These are phyloP conservation scores for Talaromyces sp. DNA, from an alignment of 2,329 filamentous ascomycete genomes.

Conservation along the genomic window DNA sequence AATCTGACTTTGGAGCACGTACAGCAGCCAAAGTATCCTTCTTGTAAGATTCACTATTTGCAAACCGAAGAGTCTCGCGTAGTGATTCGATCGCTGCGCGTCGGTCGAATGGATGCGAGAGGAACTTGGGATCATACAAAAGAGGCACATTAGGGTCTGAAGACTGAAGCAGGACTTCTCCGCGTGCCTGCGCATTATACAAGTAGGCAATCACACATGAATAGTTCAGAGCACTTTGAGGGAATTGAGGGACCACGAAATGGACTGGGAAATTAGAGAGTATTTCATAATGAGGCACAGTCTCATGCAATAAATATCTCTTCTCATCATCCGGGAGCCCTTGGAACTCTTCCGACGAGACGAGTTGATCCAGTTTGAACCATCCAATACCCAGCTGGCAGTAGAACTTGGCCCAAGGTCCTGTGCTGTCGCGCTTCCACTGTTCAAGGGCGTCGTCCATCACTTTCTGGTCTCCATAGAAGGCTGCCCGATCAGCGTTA, in stretches of 20 bases:
- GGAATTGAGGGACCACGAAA: slow-evolving; percentile 37
- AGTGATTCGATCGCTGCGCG: slow-evolving; percentile 47
- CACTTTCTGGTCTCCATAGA: slow-evolving; percentile 41
- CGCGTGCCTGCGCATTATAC: slow-evolving; percentile 52
- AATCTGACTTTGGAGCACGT: slow-evolving; percentile 42
- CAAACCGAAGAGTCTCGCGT: slow-evolving; percentile 40
- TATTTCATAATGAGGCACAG: slow-evolving; percentile 56
- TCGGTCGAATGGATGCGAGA: slow-evolving; percentile 52
- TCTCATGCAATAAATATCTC: slow-evolving; percentile 43
- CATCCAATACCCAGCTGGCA: slow-evolving; percentile 32
- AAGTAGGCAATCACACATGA: slow-evolving; percentile 44
- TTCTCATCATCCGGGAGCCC: slow-evolving; percentile 43
- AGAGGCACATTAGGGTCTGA: slow-evolving; percentile 49
- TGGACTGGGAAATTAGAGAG: slow-evolving; percentile 45
- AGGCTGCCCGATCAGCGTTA: slow-evolving; percentile 42
- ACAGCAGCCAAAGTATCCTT: slow-evolving; percentile 42
- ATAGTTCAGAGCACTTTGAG: slow-evolving; percentile 37
- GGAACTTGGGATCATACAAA: slow-evolving; percentile 50
- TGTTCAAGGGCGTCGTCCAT: slow-evolving; percentile 46
- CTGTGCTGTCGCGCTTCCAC: slow-evolving; percentile 43
- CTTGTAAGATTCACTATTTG: slow-evolving; percentile 42
- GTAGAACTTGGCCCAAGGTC: slow-evolving; percentile 30
- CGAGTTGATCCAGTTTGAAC: slow-evolving; percentile 41
- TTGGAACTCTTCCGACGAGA: slow-evolving; percentile 45
- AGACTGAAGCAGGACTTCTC: slow-evolving; percentile 51